Conservation (phyloP, 169 alveolate species). For the Perkinsus marinus region DNA sequence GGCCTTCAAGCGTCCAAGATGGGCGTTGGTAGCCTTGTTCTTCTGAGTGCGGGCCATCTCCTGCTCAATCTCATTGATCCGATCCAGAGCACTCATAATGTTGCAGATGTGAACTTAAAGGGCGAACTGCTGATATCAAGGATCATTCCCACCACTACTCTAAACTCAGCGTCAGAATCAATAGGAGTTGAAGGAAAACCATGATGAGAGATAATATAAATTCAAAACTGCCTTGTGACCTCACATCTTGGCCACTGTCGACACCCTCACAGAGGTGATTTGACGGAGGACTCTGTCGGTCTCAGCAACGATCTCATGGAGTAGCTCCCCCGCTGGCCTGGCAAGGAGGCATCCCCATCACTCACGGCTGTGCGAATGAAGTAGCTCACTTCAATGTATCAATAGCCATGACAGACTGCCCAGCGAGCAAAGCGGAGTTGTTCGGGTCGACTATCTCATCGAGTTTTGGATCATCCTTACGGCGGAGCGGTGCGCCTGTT, state of each 20-base stretch:
- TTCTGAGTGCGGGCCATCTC: slow-evolving; percentile 97
- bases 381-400: neutral
- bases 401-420: neutral
- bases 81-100: neutral
- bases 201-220: too few relatives aligned
- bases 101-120: neutral
- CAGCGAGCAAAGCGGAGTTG: neutral
- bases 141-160: too few relatives aligned
- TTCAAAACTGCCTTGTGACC: too few relatives aligned
- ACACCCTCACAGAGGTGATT: neutral
- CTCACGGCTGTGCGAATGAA: too few relatives aligned
- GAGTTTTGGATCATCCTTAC: neutral
- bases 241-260: neutral
- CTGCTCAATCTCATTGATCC: slow-evolving; percentile 75
- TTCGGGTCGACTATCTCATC: neutral
- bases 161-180: too few relatives aligned
- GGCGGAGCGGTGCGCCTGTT: neutral
- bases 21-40: slow-evolving; percentile 94
- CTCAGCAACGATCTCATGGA: neutral
- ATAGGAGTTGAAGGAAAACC: too few relatives aligned
- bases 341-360: neutral
- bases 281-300: neutral
- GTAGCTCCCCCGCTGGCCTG: neutral
- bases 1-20: slow-evolving; percentile 93
- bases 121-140: too few relatives aligned